phyloP scores from a whole-genome alignment of 225 moss, liverwort and hornwort genomes.

The Physcomitrellopsis africana region DNA sequence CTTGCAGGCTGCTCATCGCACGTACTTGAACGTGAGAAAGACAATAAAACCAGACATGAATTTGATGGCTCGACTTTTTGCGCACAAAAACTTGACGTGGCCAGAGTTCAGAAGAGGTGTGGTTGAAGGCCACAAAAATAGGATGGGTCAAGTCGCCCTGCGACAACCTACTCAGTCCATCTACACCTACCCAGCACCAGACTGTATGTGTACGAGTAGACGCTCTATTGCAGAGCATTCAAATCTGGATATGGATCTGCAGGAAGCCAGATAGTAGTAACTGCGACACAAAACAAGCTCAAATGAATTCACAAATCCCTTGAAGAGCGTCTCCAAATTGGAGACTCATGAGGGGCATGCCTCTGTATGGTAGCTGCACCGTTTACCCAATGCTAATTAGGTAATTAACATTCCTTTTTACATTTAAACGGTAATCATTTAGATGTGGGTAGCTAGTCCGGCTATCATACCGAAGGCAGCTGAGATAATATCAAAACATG shows the following conservation, averaged over 20 bases:
- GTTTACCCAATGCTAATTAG: slow-evolving; percentile 20
- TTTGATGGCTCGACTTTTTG: slow-evolving; percentile 78
- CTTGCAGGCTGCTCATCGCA: slow-evolving; percentile 82
- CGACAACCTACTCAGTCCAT: slow-evolving; percentile 78
- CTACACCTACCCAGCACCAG: slow-evolving; percentile 93
- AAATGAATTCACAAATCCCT: background rate
- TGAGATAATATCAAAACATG: background rate
- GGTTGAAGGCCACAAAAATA: slow-evolving; percentile 62
- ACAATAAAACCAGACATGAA: slow-evolving; percentile 92
- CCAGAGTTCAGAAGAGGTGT: slow-evolving; percentile 61
- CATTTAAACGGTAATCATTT: background rate
- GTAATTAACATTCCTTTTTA: slow-evolving; percentile 27
- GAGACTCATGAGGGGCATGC: slow-evolving; percentile 12
- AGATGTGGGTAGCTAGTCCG: slow-evolving; percentile 15
- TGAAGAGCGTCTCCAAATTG: slow-evolving; percentile 23
- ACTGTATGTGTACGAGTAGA: slow-evolving; percentile 82
- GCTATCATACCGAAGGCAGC: slow-evolving; percentile 17
- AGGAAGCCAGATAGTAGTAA: slow-evolving; percentile 14
- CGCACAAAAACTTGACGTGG: slow-evolving; percentile 59
- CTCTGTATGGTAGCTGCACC: slow-evolving; percentile 28
- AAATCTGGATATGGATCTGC: slow-evolving; percentile 19
- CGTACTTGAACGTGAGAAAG: slow-evolving; percentile 62
- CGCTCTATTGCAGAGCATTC: slow-evolving; percentile 39
- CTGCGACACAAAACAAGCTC: background rate
- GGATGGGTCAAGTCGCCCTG: slow-evolving; percentile 82